Percentiles rank a stretch among this genome's conserved stretches.
Conservation (phyloP, 1,284 basidiomycete species). For the Sanghuangporus weigelae region DNA sequence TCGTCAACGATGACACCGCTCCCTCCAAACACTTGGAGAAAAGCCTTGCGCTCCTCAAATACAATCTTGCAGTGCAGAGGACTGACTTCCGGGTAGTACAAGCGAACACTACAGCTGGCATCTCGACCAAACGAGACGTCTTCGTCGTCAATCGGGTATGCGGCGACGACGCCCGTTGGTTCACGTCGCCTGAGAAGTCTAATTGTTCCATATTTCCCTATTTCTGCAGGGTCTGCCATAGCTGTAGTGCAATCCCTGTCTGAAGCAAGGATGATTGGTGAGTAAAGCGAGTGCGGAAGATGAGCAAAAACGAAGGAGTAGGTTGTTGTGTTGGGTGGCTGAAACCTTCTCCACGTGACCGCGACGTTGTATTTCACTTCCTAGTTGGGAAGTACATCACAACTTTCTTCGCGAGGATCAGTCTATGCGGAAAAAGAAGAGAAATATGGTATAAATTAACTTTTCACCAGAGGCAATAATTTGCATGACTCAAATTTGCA, state of each 20-base stretch:
- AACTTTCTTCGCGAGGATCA: no score
- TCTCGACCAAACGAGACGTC: constrained; percentile 63
- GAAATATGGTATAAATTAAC: no score
- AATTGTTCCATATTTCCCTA: constrained; percentile 57
- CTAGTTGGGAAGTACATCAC: no score
- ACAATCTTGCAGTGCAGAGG: constrained; percentile 59
- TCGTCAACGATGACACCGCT: constrained; percentile 57
- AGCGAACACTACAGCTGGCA: constrained; percentile 52
- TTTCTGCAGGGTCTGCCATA: constrained; percentile 38
- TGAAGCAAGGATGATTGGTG: not conserved
- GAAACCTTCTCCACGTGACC: not conserved
- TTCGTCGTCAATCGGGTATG: constrained; percentile 66
- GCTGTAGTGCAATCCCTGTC: no score
- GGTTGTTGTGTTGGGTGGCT: not conserved
- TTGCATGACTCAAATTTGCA: no score
- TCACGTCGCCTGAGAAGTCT: constrained; percentile 50
- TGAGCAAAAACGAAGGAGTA: not conserved
- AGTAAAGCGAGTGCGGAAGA: not conserved
- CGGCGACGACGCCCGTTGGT: constrained; percentile 42
- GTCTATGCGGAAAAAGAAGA: no score
- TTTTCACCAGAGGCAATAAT: no score
- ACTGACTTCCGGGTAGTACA: constrained; percentile 62
- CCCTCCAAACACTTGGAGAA: constrained; percentile 53
- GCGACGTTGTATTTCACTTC: not conserved
- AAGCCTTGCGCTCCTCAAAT: constrained; percentile 65